Base-by-base conservation (phyloP, 2,329 filamentous ascomycete genomes). In the Beauveria rudraprayagi region DNA sequence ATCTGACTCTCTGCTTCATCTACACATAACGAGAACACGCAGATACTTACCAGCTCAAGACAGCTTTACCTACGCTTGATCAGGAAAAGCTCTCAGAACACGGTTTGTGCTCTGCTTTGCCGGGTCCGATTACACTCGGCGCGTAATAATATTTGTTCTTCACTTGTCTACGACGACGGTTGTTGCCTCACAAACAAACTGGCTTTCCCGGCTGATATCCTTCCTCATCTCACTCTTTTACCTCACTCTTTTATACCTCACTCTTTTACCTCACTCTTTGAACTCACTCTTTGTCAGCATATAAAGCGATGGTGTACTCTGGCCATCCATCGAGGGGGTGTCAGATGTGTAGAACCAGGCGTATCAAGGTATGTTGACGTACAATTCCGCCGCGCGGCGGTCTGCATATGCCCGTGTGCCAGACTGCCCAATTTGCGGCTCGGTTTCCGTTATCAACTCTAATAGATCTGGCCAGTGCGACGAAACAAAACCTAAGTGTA, bases 331-430 rank as follows among this genome's bases (percentile, higher is more conserved):
- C 84, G 1, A 76, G 79, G 74, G 88, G 87, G 67, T 91, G 88
- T 68, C 87, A 89, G 75, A 90, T 87, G 83, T 91, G 88, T 71
- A 83, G 87, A 70, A 87, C 82, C 41, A 80, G 88, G 65, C 81
- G 87, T 67, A 90, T 91, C 70, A 90, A 90, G 81, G 88, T 88
- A 78, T 64, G 78, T 66, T 5, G 3, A 44, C 46, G 53, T 11
- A 7, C 3, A 41, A 7, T 14, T 28, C 41, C 14, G 5, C 1
- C 22, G 16, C 14, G 10, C 22, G 16, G 24, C 34, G 14, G 3
- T 22, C 7, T 44, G 40, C 10, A 9, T 2, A 2, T 56, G 40
- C 22, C 14, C 6, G 6, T 28, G 3, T n/a, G 10, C 24, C 17
- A 46, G 41, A 10, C 17, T 17, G 11, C 17, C 53, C 8, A 30